phyloP scores from a whole-genome alignment of 2,329 filamentous ascomycete species.

The Penicillium sp. region DNA sequence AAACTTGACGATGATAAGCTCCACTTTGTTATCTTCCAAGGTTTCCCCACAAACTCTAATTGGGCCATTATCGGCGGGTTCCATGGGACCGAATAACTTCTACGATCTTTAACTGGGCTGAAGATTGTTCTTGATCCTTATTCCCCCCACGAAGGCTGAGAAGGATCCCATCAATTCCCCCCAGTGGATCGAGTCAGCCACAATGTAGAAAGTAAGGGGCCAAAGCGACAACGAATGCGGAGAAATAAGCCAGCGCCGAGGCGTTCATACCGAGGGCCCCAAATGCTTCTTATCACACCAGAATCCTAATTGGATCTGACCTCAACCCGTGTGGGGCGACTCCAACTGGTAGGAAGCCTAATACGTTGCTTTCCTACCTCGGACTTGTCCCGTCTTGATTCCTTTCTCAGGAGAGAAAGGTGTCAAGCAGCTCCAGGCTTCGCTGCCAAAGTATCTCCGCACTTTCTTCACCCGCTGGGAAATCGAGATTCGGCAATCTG shows the following conservation, averaged over 20 bases:
- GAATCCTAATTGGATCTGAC: background rate
- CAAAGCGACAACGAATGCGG: background rate
- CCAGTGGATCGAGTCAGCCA: background rate
- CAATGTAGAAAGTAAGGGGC: background rate
- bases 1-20: background rate
- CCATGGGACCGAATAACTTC: too few species aligned
- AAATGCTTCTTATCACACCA: background rate
- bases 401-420: slow-evolving; percentile 1
- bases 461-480: slow-evolving; percentile 26
- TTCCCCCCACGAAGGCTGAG: too few species aligned
- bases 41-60: background rate
- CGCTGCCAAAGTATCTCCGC: slow-evolving; percentile 31
- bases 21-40: background rate
- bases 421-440: slow-evolving; percentile 30
- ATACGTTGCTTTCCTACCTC: slow-evolving; percentile 1
- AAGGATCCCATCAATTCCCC: background rate
- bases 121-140: too few species aligned
- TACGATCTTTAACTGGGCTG: too few species aligned
- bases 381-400: background rate
- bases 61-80: background rate
- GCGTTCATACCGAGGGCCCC: background rate
- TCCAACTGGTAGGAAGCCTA: background rate
- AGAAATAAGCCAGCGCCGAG: background rate
- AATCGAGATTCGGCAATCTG: slow-evolving; percentile 22
- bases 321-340: background rate